Evolutionary conservation across 78 protist species (phyloP).

Genomic region (Monosiga brevicollis): DNA sequence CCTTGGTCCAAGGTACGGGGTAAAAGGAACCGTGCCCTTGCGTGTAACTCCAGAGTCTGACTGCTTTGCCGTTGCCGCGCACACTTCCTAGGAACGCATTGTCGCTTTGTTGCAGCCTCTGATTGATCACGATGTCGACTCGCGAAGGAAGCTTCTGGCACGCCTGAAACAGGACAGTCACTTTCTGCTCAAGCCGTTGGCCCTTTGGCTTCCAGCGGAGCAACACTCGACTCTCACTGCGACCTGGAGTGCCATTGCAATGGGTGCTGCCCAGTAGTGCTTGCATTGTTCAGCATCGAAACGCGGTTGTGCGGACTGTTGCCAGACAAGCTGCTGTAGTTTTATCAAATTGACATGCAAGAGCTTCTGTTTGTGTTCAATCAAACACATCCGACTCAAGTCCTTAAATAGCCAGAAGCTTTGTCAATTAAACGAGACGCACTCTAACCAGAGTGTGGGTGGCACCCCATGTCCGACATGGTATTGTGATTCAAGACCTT

Average conservation of each 20-base stretch:
- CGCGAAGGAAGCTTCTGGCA: neutral
- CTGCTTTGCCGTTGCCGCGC: too few species aligned
- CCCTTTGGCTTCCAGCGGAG: neutral
- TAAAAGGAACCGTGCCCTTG: too few species aligned
- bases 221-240: neutral
- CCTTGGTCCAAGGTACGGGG: neutral
- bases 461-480: too few species aligned
- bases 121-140: neutral
- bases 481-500: too few species aligned
- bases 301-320: neutral
- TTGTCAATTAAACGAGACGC: neutral
- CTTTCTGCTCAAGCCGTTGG: neutral
- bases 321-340: neutral
- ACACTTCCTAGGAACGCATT: slow-evolving; percentile 9
- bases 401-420: neutral
- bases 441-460: too few species aligned
- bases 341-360: neutral
- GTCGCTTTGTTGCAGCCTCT: neutral
- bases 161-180: neutral
- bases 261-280: neutral
- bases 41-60: too few species aligned
- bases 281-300: neutral
- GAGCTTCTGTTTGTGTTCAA: neutral
- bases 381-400: neutral
- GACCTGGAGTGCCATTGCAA: neutral